Evolutionary conservation across 1,284 basidiomycete genomes (phyloP), one percentile per base, ranked within the genome.

Genomic region (Xerocomus cyaneibrunnescens): DNA sequence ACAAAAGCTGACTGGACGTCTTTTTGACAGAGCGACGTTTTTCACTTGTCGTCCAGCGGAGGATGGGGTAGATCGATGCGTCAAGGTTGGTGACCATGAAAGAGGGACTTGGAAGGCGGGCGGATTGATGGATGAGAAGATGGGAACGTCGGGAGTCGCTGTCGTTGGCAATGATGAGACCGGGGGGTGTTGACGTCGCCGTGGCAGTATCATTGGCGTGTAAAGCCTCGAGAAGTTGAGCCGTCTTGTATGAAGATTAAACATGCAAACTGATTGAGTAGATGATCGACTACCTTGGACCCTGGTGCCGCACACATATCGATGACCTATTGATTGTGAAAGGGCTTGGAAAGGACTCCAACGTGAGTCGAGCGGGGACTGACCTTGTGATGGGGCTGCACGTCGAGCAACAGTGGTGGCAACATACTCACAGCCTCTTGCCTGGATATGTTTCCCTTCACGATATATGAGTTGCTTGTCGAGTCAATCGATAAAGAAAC

Each of bases 281-380:
- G 9, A 16, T 19, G 27, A 31, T 39, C 7, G 93, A 89, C 60
- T 54, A 84, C 89, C 75, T 99, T 99, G 28, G 94, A 97, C 14
- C 97, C 97, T 1, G 97, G 97, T 2, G 97, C 96, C n/a, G 97
- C 97, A 67, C 96, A 99, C 90, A 98, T 94, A 72, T 99, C 96
- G 61, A 99, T 84, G 34, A 94, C 92, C 87, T 93, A 23, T 22
- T 17, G 30, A 55, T 55, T 49, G 43, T 51, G 41, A 43, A 9
- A 22, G 47, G 13, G 9, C 9, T 41, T 17, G 19, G n/a, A 22
- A 39, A 10, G 21, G 23, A 22, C 14, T 34, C 39, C 40, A 25
- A 30, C n/a, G 45, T 30, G 9, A 32, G 3, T 45, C 22, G 45
- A 27, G 13, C 8, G 14, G 6, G 25, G 7, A 45, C 79, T 54